Conservation (phyloP, 495 filamentous ascomycete species). For the Penicillium ochrochloron region DNA sequence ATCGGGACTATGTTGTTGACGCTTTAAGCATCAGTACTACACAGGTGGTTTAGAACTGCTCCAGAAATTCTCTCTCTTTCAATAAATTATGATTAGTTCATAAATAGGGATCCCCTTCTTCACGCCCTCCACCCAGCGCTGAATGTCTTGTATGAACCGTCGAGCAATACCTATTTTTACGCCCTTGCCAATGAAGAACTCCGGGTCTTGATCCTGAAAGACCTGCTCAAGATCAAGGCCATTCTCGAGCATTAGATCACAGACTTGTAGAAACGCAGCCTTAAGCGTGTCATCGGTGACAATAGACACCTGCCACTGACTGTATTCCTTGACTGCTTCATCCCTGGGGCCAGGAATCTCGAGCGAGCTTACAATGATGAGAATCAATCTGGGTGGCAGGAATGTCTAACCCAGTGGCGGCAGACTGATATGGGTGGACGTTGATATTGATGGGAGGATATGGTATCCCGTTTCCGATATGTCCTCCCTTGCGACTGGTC, state of each 20-base stretch:
- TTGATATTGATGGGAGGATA: too few species aligned
- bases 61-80: too few species aligned
- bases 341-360: conserved; percentile 22
- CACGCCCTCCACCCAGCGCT: conserved; percentile 23
- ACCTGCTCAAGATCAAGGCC: conserved; percentile 36
- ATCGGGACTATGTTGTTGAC: too few species aligned
- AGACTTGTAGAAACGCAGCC: conserved; percentile 24
- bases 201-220: conserved; percentile 28
- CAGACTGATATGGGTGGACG: too few species aligned
- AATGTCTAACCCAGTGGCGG: too few species aligned
- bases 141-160: conserved; percentile 28
- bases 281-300: conserved; percentile 23
- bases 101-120: conserved; percentile 6
- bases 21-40: too few species aligned
- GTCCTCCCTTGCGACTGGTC: too few species aligned
- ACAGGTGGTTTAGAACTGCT: too few species aligned
- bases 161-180: conserved; percentile 23
- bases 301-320: conserved; percentile 29
- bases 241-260: conserved; percentile 25
- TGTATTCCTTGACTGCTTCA: conserved; percentile 29
- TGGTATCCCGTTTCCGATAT: too few species aligned
- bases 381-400: too few species aligned
- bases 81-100: conserved; percentile 15
- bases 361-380: too few species aligned
- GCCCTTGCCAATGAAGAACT: conserved; percentile 27